These are phyloP conservation scores for Phytophthora pseudosyringae DNA, from an alignment of 352 stramenopile species.

Conservation along the genomic window DNA sequence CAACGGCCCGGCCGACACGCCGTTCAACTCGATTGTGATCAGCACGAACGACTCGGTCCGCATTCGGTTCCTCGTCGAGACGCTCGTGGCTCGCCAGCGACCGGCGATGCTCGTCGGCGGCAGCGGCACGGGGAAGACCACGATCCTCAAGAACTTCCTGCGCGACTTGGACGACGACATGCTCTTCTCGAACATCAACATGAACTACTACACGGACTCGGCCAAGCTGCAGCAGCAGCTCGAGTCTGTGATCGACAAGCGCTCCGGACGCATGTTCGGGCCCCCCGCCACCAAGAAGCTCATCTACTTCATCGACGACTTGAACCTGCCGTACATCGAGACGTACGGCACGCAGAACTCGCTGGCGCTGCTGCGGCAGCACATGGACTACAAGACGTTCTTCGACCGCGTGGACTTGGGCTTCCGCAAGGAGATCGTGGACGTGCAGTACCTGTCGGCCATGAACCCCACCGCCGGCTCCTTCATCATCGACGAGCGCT, in stretches of 20 bases:
- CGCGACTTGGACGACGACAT: slow-evolving; percentile 93
- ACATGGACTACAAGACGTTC: slow-evolving; percentile 96
- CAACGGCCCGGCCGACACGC: slow-evolving; percentile 91
- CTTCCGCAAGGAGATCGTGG: slow-evolving; percentile 97
- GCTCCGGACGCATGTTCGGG: slow-evolving; percentile 95
- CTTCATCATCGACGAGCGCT: slow-evolving; percentile 97
- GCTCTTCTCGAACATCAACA: slow-evolving; percentile 97
- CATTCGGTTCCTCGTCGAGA: slow-evolving; percentile 95
- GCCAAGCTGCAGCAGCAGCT: slow-evolving; percentile 95
- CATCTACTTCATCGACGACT: slow-evolving; percentile 97
- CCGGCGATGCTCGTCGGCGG: slow-evolving; percentile 96
- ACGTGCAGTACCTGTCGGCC: slow-evolving; percentile 96
- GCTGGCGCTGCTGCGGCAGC: slow-evolving; percentile 94
- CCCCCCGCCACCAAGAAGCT: slow-evolving; percentile 95
- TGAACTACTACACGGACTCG: slow-evolving; percentile 98
- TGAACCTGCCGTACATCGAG: slow-evolving; percentile 97
- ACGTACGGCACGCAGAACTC: slow-evolving; percentile 98
- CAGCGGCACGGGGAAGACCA: slow-evolving; percentile 97
- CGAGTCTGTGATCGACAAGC: slow-evolving; percentile 97
- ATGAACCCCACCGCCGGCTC: slow-evolving; percentile 98
- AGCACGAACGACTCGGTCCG: slow-evolving; percentile 96
- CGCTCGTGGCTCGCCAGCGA: slow-evolving; percentile 92
- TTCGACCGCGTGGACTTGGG: slow-evolving; percentile 96
- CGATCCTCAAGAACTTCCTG: slow-evolving; percentile 97
- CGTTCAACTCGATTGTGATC: slow-evolving; percentile 97